Percentiles rank a stretch among this genome's conserved stretches.
phyloP scores from a whole-genome alignment of 2,329 filamentous ascomycete genomes.

The Colletotrichum liriopes region DNA sequence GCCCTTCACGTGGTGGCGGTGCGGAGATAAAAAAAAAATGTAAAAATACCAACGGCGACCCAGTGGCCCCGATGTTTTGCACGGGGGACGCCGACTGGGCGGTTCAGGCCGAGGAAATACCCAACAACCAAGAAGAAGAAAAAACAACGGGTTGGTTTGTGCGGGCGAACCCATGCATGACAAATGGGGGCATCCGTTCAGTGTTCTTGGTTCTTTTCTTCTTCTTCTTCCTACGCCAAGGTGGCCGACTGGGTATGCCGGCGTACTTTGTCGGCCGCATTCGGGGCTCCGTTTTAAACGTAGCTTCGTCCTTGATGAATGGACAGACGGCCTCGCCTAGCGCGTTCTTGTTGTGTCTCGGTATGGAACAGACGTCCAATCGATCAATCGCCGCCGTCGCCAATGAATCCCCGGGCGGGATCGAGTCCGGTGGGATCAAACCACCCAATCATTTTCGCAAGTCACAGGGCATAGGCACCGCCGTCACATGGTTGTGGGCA shows the following conservation, averaged over 20 bases:
- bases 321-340: not conserved
- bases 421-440: not conserved
- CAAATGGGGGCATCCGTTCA: not conserved
- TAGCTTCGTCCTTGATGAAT: not conserved
- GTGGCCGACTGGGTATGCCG: not conserved
- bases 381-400: not conserved
- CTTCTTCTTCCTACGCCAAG: not conserved
- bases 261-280: not conserved
- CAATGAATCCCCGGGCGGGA: not conserved
- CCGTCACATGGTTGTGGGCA: not conserved
- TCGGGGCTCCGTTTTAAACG: conserved; percentile 6
- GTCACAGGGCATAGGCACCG: not conserved
- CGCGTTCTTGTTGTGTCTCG: not conserved
- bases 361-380: not conserved
- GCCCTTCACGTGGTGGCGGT: not conserved
- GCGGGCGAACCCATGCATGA: not conserved
- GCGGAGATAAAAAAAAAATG: not conserved
- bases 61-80: not conserved
- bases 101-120: not conserved
- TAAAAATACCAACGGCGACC: too few relatives aligned
- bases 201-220: not conserved
- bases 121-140: not conserved
- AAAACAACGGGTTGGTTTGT: not conserved
- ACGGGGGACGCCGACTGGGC: not conserved
- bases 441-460: not conserved